Evolutionary conservation across 768 basidiomycete genomes (phyloP), one percentile per base, ranked within the genome.

Genomic region (Trametes villosa): DNA sequence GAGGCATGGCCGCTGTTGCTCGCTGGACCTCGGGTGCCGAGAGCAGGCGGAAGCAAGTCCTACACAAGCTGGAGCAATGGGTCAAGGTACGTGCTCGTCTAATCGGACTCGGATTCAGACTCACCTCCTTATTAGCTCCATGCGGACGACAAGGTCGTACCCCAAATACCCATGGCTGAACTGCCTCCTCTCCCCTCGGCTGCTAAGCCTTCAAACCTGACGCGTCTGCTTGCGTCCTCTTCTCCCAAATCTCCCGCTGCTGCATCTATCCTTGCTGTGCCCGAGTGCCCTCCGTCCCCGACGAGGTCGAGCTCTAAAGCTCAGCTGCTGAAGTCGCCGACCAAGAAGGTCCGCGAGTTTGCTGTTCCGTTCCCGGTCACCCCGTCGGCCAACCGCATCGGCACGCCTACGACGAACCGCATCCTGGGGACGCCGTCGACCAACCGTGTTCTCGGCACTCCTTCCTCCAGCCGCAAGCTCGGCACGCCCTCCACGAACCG

Each of bases 1-100:
- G 83, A 45, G 91, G 92, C n/a, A 93, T 94, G 88, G 90, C 91
- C 36, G 89, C 92, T 29, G 89, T 94, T 44, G 92, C 92, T 53
- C 84, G 91, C 57, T 94, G 92, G 92, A 92, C 92, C 3, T 84
- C 88, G 29, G 85, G 79, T 44, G 75, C 82, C 36, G 89, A 91
- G 55, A 75, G 74, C 33, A 83, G 92, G 54, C 83, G 86, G 55
- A 74, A 78, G 54, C 76, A 83, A 53, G 81, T 93, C 63, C 77
- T 77, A 26, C 62, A 70, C 18, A 94, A 91, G 68, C 74, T 94
- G 31, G 75, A 83, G 40, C 69, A 74, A 41, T 94, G 92, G 92
- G 71, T 75, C 4, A 74, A 86, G 76, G 91, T 89, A 68, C 30
- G 81, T 67, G 20, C 49, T 31, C 22, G 42, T 31, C 24, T 51